These are phyloP conservation scores for Saccharomycopsis oosterbeekiorum DNA, from an alignment of 805 yeast species.

Conservation along the genomic window DNA sequence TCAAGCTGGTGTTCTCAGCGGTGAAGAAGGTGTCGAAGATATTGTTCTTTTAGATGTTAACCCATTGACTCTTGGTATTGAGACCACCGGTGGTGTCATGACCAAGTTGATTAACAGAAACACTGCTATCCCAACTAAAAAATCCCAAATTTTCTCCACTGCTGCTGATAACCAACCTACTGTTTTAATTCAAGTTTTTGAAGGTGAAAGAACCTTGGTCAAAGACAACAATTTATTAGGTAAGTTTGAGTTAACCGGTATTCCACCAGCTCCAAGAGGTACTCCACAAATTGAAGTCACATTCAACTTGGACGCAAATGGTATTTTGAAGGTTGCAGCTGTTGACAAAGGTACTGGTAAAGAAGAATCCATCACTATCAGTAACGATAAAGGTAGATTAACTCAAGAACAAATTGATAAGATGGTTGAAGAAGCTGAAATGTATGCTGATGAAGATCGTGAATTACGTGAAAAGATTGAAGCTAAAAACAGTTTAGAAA, in stretches of 20 bases:
- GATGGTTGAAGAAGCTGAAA: constrained; percentile 97
- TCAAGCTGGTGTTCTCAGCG: constrained; percentile 95
- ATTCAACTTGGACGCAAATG: constrained; percentile 80
- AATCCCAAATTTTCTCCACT: constrained; percentile 90
- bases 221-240: constrained; percentile 88
- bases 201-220: constrained; percentile 93
- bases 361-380: constrained; percentile 81
- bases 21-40: constrained; percentile 89
- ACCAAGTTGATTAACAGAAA: constrained; percentile 90
- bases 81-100: constrained; percentile 97
- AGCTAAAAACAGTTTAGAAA: constrained; percentile 80
- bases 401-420: constrained; percentile 91
- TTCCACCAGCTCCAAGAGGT: constrained; percentile 90
- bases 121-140: constrained; percentile 91
- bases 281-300: constrained; percentile 86
- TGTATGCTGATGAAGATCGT: constrained; percentile 85
- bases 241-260: constrained; percentile 76
- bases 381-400: constrained; percentile 90
- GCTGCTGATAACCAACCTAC: constrained; percentile 96
- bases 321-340: constrained; percentile 78
- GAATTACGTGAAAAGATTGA: constrained; percentile 75
- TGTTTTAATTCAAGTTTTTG: constrained; percentile 86
- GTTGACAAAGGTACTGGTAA: constrained; percentile 93
- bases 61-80: constrained; percentile 91
- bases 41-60: constrained; percentile 86